Evolutionary conservation across 2,329 filamentous ascomycete species (phyloP), one percentile per base, ranked within the genome.

Genomic region (Colletotrichum tropicale): DNA sequence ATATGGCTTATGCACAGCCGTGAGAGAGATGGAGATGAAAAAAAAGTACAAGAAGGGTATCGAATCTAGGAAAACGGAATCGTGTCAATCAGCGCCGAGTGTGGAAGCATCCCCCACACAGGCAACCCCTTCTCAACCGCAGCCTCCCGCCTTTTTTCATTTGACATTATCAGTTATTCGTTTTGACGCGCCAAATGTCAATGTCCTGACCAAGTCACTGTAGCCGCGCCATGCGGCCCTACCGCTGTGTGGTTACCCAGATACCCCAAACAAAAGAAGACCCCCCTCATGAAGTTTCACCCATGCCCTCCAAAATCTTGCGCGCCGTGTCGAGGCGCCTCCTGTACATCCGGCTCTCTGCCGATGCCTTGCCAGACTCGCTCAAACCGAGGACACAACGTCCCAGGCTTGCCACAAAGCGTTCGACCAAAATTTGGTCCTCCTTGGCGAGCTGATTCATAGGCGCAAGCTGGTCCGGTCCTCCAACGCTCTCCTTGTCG

Each of bases 251-350:
- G 30, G 60, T 24, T n/a, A 36, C 52, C 73, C 18, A 34, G 48
- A 66, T 48, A 32, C 24, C 43, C 66, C 71, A 66, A 73, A 24
- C 43, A 56, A 70, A 76, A 65, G 38, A 70, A 75, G 61, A 75
- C 61, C 24, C 34, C 24, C 58, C 18, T 70, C 30, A 71, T 43
- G 66, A 75, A 66, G 71, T 75, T 65, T 66, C 88, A 77, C 93
- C 89, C 75, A 92, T 86, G 7, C 94, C 95, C 78, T 96, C 94
- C 34, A 98, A 87, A 5, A 95, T 90, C 68, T 91, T 89, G 75
- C 93, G 91, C 7, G 95, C 96, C 68, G 92, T 91, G 78, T 98
- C 95, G 66, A 98, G 89, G 78, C 94, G 89, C 77, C 94, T 88
- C 75, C 95, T 88, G 83, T 94, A 92, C 75, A 93, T 88, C 70